Evolutionary conservation across 495 filamentous ascomycete genomes (phyloP).

Genomic region (Penicillium simplicissimum): DNA sequence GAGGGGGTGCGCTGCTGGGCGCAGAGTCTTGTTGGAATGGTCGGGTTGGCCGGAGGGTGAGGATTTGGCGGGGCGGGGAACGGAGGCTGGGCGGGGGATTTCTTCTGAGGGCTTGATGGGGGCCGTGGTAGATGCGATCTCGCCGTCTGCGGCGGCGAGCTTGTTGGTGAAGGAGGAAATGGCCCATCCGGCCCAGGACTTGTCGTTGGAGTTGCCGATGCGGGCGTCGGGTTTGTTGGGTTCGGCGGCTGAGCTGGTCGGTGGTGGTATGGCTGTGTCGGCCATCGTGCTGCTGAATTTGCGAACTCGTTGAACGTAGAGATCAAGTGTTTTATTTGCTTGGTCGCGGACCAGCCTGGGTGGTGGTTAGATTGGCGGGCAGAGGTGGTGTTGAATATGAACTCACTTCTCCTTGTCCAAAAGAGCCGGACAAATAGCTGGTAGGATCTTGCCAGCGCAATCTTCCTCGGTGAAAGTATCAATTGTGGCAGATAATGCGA

Average conservation of each 20-base stretch:
- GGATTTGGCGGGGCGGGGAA: conserved; percentile 47
- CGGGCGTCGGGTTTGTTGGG: conserved; percentile 52
- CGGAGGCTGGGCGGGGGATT: conserved; percentile 43
- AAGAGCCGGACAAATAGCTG: conserved; percentile 75
- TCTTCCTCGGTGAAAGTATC: conserved; percentile 91
- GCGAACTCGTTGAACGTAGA: conserved; percentile 82
- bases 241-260: conserved; percentile 33
- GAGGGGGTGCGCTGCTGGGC: conserved; percentile 42
- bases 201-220: conserved; percentile 74
- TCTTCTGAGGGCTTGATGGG: conserved; percentile 35
- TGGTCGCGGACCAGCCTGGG: conserved; percentile 77
- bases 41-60: conserved; percentile 54
- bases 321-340: conserved; percentile 84
- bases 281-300: conserved; percentile 76
- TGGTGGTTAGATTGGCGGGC: neutral
- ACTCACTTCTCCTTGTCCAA: conserved; percentile 84
- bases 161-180: conserved; percentile 99
- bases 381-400: neutral
- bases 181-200: conserved; percentile 93
- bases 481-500: conserved; percentile 80
- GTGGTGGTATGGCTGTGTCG: conserved; percentile 67
- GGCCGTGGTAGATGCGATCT: conserved; percentile 65
- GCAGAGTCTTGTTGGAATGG: conserved; percentile 35
- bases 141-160: conserved; percentile 75
- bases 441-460: conserved; percentile 79